phyloP scores from a whole-genome alignment of 208 protist genomes.

The Novymonas esmeraldas region DNA sequence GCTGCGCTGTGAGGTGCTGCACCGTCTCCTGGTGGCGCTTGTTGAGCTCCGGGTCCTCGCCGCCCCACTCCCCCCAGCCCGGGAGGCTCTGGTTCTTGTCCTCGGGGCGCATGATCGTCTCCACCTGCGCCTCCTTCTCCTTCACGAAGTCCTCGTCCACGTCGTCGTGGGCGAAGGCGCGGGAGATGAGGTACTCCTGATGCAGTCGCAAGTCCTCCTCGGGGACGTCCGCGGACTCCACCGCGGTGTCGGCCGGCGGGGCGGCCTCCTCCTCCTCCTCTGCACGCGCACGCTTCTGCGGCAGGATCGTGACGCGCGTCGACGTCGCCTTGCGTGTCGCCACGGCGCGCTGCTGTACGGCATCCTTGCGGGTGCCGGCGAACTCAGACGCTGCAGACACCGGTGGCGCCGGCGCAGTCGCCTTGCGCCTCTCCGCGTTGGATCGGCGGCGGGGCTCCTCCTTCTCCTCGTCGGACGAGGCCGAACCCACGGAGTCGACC shows the following conservation, averaged over 20 bases:
- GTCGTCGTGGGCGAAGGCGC: constrained; percentile 91
- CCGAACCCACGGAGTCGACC: constrained; percentile 8
- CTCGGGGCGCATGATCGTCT: constrained; percentile 82
- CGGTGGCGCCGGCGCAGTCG: neutral
- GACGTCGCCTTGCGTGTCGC: constrained; percentile 14
- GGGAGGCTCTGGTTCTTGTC: constrained; percentile 88
- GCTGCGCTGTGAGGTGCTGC: constrained; percentile 50
- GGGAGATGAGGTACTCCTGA: constrained; percentile 90
- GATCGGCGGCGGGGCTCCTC: neutral
- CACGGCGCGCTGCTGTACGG: neutral
- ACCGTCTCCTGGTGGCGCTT: constrained; percentile 69
- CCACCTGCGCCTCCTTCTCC: constrained; percentile 87
- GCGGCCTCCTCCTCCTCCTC: neutral
- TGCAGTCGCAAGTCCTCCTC: constrained; percentile 48
- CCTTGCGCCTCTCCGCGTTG: neutral
- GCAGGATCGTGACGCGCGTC: constrained; percentile 31
- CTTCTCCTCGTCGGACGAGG: constrained; percentile 4
- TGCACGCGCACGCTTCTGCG: constrained; percentile 20
- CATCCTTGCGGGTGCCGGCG: constrained; percentile 18
- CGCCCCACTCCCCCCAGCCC: constrained; percentile 94
- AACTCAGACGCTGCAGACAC: constrained; percentile 11
- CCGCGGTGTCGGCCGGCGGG: neutral
- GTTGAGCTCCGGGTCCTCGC: constrained; percentile 82
- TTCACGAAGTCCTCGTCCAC: constrained; percentile 91
- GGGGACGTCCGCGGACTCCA: constrained; percentile 5